phyloP scores from a whole-genome alignment of 2,329 filamentous ascomycete genomes.

The Rhynchosporium graminicola region DNA sequence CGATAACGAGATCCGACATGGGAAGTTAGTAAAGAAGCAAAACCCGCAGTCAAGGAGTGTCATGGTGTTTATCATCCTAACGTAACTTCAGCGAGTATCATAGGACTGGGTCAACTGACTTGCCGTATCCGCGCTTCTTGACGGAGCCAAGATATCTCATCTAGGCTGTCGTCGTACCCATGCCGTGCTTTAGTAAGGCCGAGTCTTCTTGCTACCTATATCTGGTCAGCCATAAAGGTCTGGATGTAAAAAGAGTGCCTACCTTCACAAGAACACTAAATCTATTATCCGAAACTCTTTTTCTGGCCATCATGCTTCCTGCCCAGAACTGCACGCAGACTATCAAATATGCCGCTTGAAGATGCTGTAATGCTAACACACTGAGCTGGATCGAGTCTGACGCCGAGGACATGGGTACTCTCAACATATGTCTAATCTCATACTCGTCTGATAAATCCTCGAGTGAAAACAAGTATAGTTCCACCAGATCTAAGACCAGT shows the following conservation, averaged over 20 bases:
- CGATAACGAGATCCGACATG: constrained; percentile 43
- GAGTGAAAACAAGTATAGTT: constrained; percentile 47
- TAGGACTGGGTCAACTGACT: not conserved
- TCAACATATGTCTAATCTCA: constrained; percentile 43
- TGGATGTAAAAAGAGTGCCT: constrained; percentile 14
- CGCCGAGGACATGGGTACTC: constrained; percentile 31
- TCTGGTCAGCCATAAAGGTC: not conserved
- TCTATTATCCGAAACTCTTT: constrained; percentile 46
- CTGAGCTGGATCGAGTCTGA: constrained; percentile 38
- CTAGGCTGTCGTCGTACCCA: constrained; percentile 41
- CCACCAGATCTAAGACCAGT: constrained; percentile 46
- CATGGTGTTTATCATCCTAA: constrained; percentile 45
- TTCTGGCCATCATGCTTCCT: constrained; percentile 42
- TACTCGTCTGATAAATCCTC: constrained; percentile 45
- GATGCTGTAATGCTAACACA: constrained; percentile 42
- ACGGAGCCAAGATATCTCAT: constrained; percentile 46
- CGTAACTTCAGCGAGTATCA: not conserved
- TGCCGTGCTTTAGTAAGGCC: constrained; percentile 44
- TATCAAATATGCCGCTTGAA: constrained; percentile 47
- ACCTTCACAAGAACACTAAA: constrained; percentile 47
- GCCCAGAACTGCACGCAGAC: constrained; percentile 48
- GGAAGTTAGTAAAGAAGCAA: constrained; percentile 48
- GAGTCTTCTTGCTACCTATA: constrained; percentile 44
- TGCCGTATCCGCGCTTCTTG: constrained; percentile 48
- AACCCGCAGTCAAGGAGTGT: constrained; percentile 47